phyloP scores from a whole-genome alignment of 345 rosid genomes.

The Euphorbia pulcherrima region DNA sequence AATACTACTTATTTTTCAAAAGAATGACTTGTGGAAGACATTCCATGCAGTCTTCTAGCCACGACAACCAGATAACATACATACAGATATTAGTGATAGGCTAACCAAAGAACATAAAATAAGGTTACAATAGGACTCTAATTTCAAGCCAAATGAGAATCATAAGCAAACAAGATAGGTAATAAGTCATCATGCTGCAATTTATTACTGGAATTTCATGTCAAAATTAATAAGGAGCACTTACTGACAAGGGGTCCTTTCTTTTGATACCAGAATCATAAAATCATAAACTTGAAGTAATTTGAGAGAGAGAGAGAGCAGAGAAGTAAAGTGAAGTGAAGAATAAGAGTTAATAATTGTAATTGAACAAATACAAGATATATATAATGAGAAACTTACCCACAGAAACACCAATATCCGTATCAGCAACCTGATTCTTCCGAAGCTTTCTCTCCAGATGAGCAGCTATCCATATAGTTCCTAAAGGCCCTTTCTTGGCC shows the following conservation, averaged over 20 bases:
- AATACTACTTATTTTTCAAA: not conserved
- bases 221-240: not conserved
- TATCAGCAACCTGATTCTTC: constrained; percentile 98
- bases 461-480: constrained; percentile 99
- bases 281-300: not conserved
- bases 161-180: not conserved
- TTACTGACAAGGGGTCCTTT: not conserved
- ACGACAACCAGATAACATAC: not conserved
- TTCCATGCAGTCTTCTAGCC: not conserved
- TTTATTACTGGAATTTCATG: not conserved
- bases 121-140: no score
- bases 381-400: constrained; percentile 48
- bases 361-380: not conserved
- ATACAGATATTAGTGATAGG: not conserved
- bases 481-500: constrained; percentile 99
- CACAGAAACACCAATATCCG: constrained; percentile 97
- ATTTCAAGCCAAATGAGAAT: not conserved
- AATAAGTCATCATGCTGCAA: not conserved
- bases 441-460: constrained; percentile 99
- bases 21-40: not conserved
- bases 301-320: not conserved
- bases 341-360: not conserved
- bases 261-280: not conserved
- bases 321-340: not conserved
- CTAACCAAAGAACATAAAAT: not conserved